Evolutionary conservation across 305 asterid genomes (phyloP), one percentile per base, ranked within the genome.

Genomic region (Salvia sclarea): DNA sequence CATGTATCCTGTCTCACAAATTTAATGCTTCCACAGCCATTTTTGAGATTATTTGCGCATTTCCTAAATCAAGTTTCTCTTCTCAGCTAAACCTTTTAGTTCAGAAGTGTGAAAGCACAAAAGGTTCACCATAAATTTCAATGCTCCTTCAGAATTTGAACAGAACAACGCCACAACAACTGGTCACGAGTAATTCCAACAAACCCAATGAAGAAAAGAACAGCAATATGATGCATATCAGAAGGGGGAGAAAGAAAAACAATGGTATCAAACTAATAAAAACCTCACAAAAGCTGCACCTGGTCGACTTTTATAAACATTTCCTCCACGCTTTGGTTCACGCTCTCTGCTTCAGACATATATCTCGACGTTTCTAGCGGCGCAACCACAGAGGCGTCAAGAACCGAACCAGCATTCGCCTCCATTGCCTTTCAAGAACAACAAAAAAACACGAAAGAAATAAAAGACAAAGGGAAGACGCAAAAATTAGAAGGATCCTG

Each of bases 311-410:
- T 78, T 50, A 31, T 11, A 57, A 61, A 81, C 53, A 84, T 72
- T 60, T 82, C 88, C 68, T 83, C 91, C 64, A 85, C 86, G 48
- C 73, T 70, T 67, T 64, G 80, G 74, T 82, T 81, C 66, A 84
- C 48, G 77, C 78, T 75, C 76, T 86, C 91, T 53, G 76, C 69
- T 54, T 70, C 68, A 52, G 80, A 71, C 48, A 21, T 74, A 55
- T 68, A 56, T 24, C 53, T 81, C 6, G 57, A 47, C 24, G 56
- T 60, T 80, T 77, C 88, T 48, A 59, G 68, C 10, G 75, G 77
- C 67, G 72, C 76, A 8, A 65, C 72, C 50, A 49, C 76, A 5
- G 76, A 55, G 41, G 44, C 64, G 40, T 73, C 85, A 18, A 68
- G 76, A 65, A 61, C 76, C 68, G 68, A 45, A 61, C 68, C 85